Evolutionary conservation across 129 eudicot genomes (phyloP), one percentile per base, ranked within the genome.

Genomic region (Lactuca sativa): DNA sequence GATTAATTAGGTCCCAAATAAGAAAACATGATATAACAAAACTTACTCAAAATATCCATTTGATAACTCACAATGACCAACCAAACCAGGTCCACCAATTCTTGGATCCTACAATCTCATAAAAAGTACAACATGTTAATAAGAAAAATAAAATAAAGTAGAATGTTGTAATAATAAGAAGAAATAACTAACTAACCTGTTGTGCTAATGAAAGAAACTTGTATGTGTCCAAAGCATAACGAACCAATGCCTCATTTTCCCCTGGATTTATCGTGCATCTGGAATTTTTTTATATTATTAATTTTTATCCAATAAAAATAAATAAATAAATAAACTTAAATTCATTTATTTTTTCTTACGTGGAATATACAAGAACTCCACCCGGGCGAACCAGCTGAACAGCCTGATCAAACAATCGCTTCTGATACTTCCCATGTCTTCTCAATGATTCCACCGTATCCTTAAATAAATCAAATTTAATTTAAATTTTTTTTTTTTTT

Each of bases 181-280:
- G 38, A 10, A 61, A 52, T 37, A 38, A 43, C 56, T 14, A 30
- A 30, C 89, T 41, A 74, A 89, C 96, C 96, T 89, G 98, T 69
- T 76, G 71, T 67, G 92, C 97, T 80, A 93, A 69, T 16, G 92
- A 81, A 62, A 93, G 95, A 75, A 85, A 93, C 85, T 87, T 87
- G 80, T 93, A 87, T 32, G 81, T 86, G 61, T 93, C 95, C 79
- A 93, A 74, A 38, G 97, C 98, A 78, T 93, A 87, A 54, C 98
- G 91, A 70, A 89, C 98, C 55, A 93, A 59, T 25, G 87, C 86
- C 77, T 93, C 98, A 64, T 93, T 93, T 67, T 93, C 98, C 44
- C 97, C 92, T 10, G 98, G 98, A 70, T 93, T 93, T 85, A 93
- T 93, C 13, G 98, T 93, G 80, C 98, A 93, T 70, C 93, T 89